phyloP scores from a whole-genome alignment of 2,329 filamentous ascomycete genomes.

The Bisporella sp. region DNA sequence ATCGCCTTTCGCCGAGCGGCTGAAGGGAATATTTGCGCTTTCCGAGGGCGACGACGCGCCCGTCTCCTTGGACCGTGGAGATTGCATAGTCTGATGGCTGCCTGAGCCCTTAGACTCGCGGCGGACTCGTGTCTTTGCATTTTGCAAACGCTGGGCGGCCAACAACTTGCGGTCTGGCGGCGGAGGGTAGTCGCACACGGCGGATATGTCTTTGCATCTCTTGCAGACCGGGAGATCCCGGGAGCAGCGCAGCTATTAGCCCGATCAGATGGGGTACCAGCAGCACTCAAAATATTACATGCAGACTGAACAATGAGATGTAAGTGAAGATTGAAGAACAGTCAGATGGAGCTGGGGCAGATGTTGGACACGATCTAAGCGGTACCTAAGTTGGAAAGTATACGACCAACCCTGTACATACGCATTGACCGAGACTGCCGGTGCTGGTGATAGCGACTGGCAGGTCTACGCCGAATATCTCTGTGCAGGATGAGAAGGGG shows the following conservation, averaged over 20 bases:
- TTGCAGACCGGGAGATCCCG: conserved; percentile 14
- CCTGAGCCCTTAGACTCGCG: neutral
- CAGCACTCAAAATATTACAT: no score
- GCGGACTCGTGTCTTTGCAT: conserved; percentile 10
- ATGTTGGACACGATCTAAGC: neutral
- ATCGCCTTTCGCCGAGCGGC: neutral
- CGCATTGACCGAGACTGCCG: neutral
- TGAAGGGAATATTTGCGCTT: neutral
- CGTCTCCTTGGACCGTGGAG: no score
- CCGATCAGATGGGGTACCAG: no score
- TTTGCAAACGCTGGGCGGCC: conserved; percentile 11
- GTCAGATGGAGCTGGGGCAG: no score
- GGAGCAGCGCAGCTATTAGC: conserved; percentile 12
- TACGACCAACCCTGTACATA: neutral
- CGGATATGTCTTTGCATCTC: conserved; percentile 12
- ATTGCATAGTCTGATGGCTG: neutral
- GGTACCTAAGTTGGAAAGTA: neutral
- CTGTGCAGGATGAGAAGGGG: no score
- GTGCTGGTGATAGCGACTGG: neutral
- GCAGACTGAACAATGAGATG: no score
- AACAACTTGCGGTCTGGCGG: conserved; percentile 16
- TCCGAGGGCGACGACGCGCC: neutral
- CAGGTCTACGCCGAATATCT: neutral
- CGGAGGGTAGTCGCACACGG: conserved; percentile 14
- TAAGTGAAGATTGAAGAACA: no score